A percentile compares a stretch with the other conserved stretches of the same genome.
These are phyloP conservation scores for Pythium scleroteichum DNA, from an alignment of 352 stramenopile species.

Conservation along the genomic window DNA sequence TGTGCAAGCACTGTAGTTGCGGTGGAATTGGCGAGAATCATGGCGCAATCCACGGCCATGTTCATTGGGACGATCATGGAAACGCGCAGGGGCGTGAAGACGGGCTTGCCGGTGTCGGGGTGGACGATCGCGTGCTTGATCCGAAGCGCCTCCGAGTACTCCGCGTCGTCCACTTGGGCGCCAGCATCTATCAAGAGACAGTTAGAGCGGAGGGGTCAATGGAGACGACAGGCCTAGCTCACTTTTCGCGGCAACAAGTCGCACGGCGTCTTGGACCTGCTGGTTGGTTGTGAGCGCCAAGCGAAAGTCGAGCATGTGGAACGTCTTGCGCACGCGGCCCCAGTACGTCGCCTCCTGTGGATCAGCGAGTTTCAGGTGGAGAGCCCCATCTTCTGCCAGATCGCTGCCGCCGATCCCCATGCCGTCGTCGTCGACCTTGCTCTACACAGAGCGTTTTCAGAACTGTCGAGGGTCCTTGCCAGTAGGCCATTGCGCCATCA, in stretches of 20 bases:
- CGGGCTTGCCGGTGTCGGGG: slow-evolving; percentile 64
- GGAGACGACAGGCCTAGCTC: neutral
- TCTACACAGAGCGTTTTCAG: neutral
- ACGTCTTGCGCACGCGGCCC: slow-evolving; percentile 77
- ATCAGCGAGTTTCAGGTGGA: slow-evolving; percentile 66
- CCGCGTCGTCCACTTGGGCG: slow-evolving; percentile 34
- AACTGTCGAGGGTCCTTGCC: neutral
- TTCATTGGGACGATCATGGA: slow-evolving; percentile 90
- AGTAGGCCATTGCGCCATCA: too few species aligned
- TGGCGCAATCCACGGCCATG: slow-evolving; percentile 77
- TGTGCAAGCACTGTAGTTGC: slow-evolving; percentile 72
- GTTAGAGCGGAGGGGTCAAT: slow-evolving; percentile 3
- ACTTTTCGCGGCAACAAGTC: slow-evolving; percentile 42
- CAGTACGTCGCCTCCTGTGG: slow-evolving; percentile 77
- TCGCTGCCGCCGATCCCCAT: slow-evolving; percentile 26
- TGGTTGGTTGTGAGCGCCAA: slow-evolving; percentile 63
- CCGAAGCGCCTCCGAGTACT: slow-evolving; percentile 54
- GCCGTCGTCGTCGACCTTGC: neutral
- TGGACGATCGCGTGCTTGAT: slow-evolving; percentile 78
- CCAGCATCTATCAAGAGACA: slow-evolving; percentile 33
- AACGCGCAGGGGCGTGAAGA: slow-evolving; percentile 71
- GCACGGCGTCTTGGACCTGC: slow-evolving; percentile 46
- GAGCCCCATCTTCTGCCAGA: slow-evolving; percentile 22
- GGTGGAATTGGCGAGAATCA: slow-evolving; percentile 75
- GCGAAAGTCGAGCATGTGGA: slow-evolving; percentile 82